Evolutionary conservation across 1,284 basidiomycete species (phyloP), one percentile per base, ranked within the genome.

Genomic region (Paramarasmius palmivorus): DNA sequence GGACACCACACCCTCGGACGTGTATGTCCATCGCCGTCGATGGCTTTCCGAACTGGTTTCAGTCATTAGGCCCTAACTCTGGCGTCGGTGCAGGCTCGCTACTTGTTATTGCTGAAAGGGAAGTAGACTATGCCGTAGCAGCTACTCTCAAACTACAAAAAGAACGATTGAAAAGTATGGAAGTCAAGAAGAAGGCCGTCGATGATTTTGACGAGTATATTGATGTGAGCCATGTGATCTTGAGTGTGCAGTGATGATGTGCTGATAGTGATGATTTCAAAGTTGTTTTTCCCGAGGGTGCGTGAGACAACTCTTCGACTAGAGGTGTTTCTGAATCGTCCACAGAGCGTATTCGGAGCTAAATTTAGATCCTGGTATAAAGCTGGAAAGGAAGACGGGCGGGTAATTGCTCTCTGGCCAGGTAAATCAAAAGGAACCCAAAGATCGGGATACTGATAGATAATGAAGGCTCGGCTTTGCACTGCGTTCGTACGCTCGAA

Each of bases 311-410:
- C 34, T 34, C 6, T 23, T 23, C 14, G 9, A 23, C 14, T 32
- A 17, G 15, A n/a, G 46, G 52, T 23, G 47, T 36, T 4, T 49
- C 41, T 48, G 37, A 26, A 9, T 15, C 45, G 57, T n/a, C 29
- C 34, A 35, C 50, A 84, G 80, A 84, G 81, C 2, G 82, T 86
- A 1, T 86, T 77, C 62, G 74, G 75, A 34, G 76, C 78, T 52
- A 77, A 79, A 53, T 86, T 84, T 60, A 72, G 76, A 4, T 82
- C 82, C 2, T 88, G 86, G 86, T 88, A 87, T 61, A 87, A 87
- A 63, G 72, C 70, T 42, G 82, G 82, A 3, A 77, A 77, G 55
- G 75, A 76, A 59, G 80, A 84, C 53, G 84, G 85, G 2, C 73
- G 79, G 1, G 70, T 86, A 2, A 73, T 75, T 19, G 82, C 72